Evolutionary conservation across 2,329 filamentous ascomycete genomes (phyloP).

Genomic region (Monosporascus sp.): DNA sequence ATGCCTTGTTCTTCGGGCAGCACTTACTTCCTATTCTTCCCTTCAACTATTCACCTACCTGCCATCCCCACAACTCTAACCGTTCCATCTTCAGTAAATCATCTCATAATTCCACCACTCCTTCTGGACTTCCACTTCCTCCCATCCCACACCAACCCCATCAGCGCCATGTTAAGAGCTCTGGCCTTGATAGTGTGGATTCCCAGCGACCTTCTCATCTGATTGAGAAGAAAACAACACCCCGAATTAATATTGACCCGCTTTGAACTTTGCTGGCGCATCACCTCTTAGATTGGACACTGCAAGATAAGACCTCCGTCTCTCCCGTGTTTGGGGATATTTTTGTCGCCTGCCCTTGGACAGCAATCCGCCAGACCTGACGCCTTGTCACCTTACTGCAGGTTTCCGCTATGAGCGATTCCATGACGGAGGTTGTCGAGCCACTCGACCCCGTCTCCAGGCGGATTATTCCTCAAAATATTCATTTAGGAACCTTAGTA

Average conservation of each 20-base stretch:
- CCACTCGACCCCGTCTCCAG: conserved; percentile 30
- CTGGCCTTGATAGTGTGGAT: neutral
- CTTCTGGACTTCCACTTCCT: neutral
- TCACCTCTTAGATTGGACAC: neutral
- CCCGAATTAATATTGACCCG: neutral
- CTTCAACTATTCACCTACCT: neutral
- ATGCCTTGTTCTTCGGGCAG: neutral
- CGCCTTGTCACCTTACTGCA: conserved; percentile 24
- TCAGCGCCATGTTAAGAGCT: conserved; percentile 1
- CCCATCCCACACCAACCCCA: neutral
- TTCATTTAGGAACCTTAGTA: conserved; percentile 38
- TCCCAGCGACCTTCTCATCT: neutral
- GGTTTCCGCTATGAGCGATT: conserved; percentile 32
- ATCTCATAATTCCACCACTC: neutral
- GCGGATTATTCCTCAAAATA: conserved; percentile 25
- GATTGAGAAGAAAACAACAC: neutral
- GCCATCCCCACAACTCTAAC: neutral
- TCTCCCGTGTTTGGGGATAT: conserved; percentile 1
- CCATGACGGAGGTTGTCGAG: conserved; percentile 32
- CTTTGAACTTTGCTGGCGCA: neutral
- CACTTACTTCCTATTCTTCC: neutral
- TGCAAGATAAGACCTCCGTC: neutral
- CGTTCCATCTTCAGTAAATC: neutral
- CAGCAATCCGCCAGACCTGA: conserved; percentile 13
- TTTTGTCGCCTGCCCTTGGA: neutral